Evolutionary conservation across 768 basidiomycete genomes (phyloP).

Genomic region (Boletus rex-veris): DNA sequence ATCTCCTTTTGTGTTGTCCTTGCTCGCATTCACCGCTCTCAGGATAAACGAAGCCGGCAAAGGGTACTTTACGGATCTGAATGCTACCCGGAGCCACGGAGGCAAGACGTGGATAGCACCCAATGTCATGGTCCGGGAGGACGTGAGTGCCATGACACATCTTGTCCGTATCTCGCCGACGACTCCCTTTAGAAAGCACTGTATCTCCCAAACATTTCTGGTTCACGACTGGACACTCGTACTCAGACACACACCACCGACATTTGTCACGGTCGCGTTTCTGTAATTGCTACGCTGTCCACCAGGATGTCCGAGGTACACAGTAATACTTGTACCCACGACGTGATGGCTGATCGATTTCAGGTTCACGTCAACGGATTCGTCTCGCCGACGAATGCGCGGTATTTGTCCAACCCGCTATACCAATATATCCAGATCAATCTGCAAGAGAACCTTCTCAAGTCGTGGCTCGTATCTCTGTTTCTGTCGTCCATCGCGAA

Average conservation of each 20-base stretch:
- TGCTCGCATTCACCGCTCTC: constrained; percentile 1
- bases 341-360: neutral
- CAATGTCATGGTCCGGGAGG: constrained; percentile 81
- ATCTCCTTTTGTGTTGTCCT: constrained; percentile 9
- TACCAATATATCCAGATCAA: constrained; percentile 86
- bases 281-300: constrained; percentile 77
- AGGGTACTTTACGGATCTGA: constrained; percentile 87
- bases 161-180: neutral
- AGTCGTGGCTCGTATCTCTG: constrained; percentile 83
- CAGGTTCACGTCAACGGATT: constrained; percentile 82
- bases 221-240: constrained; percentile 58
- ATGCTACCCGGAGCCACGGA: constrained; percentile 74
- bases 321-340: neutral
- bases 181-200: constrained; percentile 65
- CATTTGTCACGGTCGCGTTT: constrained; percentile 71
- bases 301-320: constrained; percentile 85
- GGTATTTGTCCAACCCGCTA: constrained; percentile 50
- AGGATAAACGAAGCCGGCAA: constrained; percentile 65
- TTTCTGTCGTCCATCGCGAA: constrained; percentile 74
- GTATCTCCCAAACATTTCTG: constrained; percentile 85
- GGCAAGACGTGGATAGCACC: constrained; percentile 97
- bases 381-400: constrained; percentile 49
- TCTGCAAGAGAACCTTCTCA: constrained; percentile 90
- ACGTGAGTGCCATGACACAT: constrained; percentile 51
- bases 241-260: constrained; percentile 69